Conservation (phyloP, 108 stramenopile genomes). For the Skeletonema grethae region DNA sequence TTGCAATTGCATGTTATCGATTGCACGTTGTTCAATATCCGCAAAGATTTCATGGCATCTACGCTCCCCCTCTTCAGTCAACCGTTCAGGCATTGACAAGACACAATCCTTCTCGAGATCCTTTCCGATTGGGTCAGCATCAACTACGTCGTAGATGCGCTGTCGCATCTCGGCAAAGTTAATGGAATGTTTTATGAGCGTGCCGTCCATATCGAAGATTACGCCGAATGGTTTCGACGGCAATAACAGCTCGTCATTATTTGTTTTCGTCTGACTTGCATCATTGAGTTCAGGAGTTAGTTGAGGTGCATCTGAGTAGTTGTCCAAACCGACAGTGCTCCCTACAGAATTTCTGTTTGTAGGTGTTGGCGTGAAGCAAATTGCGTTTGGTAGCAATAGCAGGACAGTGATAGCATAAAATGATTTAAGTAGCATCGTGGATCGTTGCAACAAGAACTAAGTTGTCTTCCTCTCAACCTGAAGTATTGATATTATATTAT, state of each 20-base stretch:
- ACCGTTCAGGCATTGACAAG: slow-evolving; percentile 4
- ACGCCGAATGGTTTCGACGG: slow-evolving; percentile 25
- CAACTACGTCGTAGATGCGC: slow-evolving; percentile 42
- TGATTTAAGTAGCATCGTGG: neutral
- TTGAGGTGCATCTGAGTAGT: neutral
- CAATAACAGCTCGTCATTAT: neutral
- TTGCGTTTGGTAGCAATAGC: neutral
- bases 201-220: slow-evolving; percentile 55
- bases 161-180: slow-evolving; percentile 46
- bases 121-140: slow-evolving; percentile 21
- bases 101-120: slow-evolving; percentile 19
- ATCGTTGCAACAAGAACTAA: neutral
- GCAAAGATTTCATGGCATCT: slow-evolving; percentile 29
- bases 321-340: neutral
- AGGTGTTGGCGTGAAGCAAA: neutral
- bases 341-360: neutral
- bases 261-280: neutral
- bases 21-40: slow-evolving; percentile 38
- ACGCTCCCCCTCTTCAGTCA: slow-evolving; percentile 26
- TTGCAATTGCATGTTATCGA: slow-evolving; percentile 39
- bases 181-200: slow-evolving; percentile 41
- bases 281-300: neutral
- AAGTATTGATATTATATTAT: no score
- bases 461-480: no score
- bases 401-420: neutral